Evolutionary conservation across 352 stramenopile genomes (phyloP), one percentile per base, ranked within the genome.

Genomic region (Phytophthora cajani): DNA sequence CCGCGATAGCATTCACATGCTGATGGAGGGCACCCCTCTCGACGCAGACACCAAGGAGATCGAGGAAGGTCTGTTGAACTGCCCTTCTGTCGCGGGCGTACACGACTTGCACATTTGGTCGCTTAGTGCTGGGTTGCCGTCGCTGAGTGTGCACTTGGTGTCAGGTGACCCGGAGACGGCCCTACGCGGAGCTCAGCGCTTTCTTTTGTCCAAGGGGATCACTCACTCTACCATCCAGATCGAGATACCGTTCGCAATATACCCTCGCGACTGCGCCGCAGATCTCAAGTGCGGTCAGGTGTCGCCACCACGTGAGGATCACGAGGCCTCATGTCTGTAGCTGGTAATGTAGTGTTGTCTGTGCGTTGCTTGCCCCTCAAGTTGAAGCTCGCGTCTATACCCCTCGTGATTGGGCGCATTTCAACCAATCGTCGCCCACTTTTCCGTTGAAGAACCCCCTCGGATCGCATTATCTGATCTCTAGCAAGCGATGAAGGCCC

Each of bases 31-130:
- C 69, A 96, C 95, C 6, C 97, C 97, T 0, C 79, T 91, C 1
- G 80, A 84, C 50, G 87, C 99, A 30, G 75, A 97, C 64, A 80
- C 82, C 60, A 68, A 84, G 12, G 76, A 95, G 47, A 88, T 99
- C 17, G 84, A 91, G 51, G 25, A 85, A 27, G 84, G 76, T 1
- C 85, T 99, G 53, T 69, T 62, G n/a, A 62, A 33, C 25, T 85
- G 98, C 49, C 42, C 76, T 14, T 83, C 87, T 3, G 94, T 99
- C 3, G 63, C 81, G 2, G 84, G 97, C 62, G 91, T 98, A 7
- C 97, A 99, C 78, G 94, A 99, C 75, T 79, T 99, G 56, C 97
- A 99, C 82, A 97, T 99, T 67, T 99, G 97, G 97, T 95, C 79
- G 51, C 90, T 99, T 55, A 98, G 89, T 32, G 85, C 96, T 10